Evolutionary conservation across 768 basidiomycete genomes (phyloP), one percentile per base, ranked within the genome.

Genomic region (Xerocomus spinulosus): DNA sequence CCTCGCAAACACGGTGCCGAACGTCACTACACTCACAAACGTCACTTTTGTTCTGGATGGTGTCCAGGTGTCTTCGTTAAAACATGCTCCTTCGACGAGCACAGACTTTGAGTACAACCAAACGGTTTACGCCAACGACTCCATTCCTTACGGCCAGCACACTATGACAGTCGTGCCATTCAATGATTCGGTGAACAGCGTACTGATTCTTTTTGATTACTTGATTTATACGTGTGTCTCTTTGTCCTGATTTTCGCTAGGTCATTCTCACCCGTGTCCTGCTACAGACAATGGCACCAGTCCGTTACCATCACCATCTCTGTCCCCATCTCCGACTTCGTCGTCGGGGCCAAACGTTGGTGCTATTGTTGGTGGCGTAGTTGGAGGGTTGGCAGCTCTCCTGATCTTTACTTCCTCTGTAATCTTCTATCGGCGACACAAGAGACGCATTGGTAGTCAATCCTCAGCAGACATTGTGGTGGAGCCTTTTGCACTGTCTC

Each of bases 171-270:
- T 58, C 7, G 24, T 33, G 21, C 49, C 57, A 1, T n/a, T 32
- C 36, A 24, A 47, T 10, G 28, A 42, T 14, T 5, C 43, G 1
- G 35, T 25, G n/a, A 28, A 23, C 9, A 2, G 17, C 0, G 34
- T 54, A n/a, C 30, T 52, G 42, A 52, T 57, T 4, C 14, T 54
- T n/a, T 56, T 54, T 9, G 56, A 58, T 23, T 58, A 58, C 30
- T 26, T 55, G 2, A 38, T 59, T 23, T 59, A 58, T 10, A 55
- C 48, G 53, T 56, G 10, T 9, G 56, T 50, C 23, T 6, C 26
- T 28, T 6, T 10, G 10, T 28, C 26, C 10, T 28, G 26, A 6
- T 10, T 10, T 6, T 5, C 26, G 10, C 10, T 28, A n/a, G 26
- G 26, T 28, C 26, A 28, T 28, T 28, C 26, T 28, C 10, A 28